A percentile compares a stretch with the other conserved stretches of the same genome.
phyloP scores from a whole-genome alignment of 305 asterid species.

The Stenogyne calaminthoides region DNA sequence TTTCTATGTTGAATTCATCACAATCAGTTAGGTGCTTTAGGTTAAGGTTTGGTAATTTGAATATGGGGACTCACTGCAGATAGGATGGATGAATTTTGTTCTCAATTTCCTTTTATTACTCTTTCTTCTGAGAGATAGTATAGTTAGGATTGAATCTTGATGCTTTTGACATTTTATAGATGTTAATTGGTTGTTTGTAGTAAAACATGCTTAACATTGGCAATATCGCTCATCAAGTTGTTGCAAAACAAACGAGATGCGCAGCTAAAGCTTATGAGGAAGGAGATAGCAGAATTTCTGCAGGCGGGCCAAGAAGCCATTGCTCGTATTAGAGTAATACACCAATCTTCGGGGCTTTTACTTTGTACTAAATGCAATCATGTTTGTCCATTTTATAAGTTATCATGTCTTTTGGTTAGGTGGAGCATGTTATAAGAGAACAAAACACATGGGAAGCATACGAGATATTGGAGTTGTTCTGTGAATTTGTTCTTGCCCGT shows the following conservation, averaged over 20 bases:
- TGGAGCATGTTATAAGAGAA: conserved; percentile 91
- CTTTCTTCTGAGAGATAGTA: background rate
- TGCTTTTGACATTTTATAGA: conserved; percentile 15
- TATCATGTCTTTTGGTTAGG: conserved; percentile 46
- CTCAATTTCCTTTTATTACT: background rate
- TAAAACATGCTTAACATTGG: conserved; percentile 85
- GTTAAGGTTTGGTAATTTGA: background rate
- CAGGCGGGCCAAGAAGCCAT: conserved; percentile 87
- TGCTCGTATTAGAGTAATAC: conserved; percentile 82
- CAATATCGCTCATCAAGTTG: conserved; percentile 81
- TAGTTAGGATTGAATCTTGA: conserved; percentile 9
- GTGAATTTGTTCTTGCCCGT: conserved; percentile 85
- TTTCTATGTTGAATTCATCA: background rate
- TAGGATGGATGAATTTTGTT: background rate
- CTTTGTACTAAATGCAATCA: background rate
- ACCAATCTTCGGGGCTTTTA: conserved; percentile 12
- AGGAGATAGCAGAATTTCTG: conserved; percentile 89
- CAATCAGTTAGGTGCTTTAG: background rate
- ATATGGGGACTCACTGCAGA: conserved; percentile 1
- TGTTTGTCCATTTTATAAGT: conserved; percentile 11
- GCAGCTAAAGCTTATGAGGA: conserved; percentile 80
- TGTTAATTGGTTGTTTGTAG: conserved; percentile 45
- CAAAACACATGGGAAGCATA: conserved; percentile 93
- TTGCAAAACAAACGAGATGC: conserved; percentile 85
- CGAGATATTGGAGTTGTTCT: conserved; percentile 80